A percentile compares a stretch with the other conserved stretches of the same genome.
phyloP scores from a whole-genome alignment of 1,284 basidiomycete species.

The Trichosporon ovoides region DNA sequence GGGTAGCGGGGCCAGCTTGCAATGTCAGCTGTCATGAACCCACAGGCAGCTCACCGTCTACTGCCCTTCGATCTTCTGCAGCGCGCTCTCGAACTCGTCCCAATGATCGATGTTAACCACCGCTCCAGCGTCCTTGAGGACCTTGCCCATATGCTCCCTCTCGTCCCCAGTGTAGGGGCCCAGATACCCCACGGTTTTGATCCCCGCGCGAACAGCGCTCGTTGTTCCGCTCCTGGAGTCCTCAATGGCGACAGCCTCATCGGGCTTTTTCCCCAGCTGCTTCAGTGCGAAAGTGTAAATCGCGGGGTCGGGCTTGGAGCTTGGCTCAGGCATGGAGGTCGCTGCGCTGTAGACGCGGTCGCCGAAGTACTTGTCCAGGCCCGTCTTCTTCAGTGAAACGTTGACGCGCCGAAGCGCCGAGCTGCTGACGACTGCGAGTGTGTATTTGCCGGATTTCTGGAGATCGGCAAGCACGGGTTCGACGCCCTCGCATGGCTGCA shows the following conservation, averaged over 20 bases:
- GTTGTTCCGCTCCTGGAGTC: constrained; percentile 25
- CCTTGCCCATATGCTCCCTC: constrained; percentile 16
- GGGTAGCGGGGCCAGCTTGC: too few relatives aligned
- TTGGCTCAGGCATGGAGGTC: constrained; percentile 18
- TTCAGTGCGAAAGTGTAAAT: constrained; percentile 23
- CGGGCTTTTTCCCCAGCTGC: constrained; percentile 12
- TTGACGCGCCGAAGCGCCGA: constrained; percentile 26
- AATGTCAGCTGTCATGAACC: too few relatives aligned
- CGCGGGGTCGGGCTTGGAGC: constrained; percentile 30
- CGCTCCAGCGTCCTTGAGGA: constrained; percentile 23
- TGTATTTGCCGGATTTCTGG: constrained; percentile 8
- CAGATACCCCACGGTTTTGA: constrained; percentile 25
- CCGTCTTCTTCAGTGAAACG: constrained; percentile 20
- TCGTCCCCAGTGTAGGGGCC: constrained; percentile 25
- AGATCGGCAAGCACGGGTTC: constrained; percentile 15
- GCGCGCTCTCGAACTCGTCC: constrained; percentile 17
- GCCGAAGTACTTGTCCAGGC: constrained; percentile 20
- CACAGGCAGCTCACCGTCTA: too few relatives aligned
- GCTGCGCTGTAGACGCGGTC: constrained; percentile 26
- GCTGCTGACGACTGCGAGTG: constrained; percentile 22
- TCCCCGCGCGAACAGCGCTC: constrained; percentile 21
- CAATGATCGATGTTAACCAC: constrained; percentile 26
- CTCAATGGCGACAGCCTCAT: constrained; percentile 25
- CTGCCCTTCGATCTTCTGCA: background rate
- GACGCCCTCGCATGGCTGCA: constrained; percentile 19